Base-by-base conservation (phyloP, 257 asterid genomes). In the Henckelia pumila region DNA sequence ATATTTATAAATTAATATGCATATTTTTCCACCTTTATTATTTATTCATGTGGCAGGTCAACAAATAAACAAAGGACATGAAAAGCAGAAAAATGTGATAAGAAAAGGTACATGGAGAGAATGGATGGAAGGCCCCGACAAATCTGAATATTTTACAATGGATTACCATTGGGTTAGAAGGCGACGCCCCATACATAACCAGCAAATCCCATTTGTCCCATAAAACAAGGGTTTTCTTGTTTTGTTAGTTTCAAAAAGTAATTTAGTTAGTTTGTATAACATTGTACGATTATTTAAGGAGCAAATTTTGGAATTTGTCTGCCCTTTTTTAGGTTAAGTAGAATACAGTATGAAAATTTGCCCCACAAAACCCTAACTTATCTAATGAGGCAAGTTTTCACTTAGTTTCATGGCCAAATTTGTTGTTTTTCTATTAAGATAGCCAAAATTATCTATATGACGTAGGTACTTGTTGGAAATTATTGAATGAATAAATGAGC, bases 101-200 rank as follows among this genome's bases (percentile, higher is more conserved):
- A 76, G 70, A 71, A 80, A 69, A 70, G 91, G 87, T 73, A 80
- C 86, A 68, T 71, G 75, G 75, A 76, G 79, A 77, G 94, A 84
- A 67, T 77, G 80, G 83, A 65, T 67, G 2, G 50, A 40, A 70
- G 74, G 71, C 21, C 75, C 75, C 32, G 74, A 68, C 72, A 79
- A 59, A 53, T 74, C 86, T 21, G 83, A 91, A 50, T 84, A 80
- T 29, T 82, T 73, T 13, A 82, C 86, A 2, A 88, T 91, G 96
- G 97, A 91, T 77, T 91, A 91, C 77, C 7, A n/a, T 44, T 73
- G 79, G 73, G 88, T 86, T 47, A 88, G 82, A 82, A 77, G 79
- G 64, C 81, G 97, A 59, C 83, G 84, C 33, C 97, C 96, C 1
- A 81, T 88, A 72, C 95, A 91, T 65, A 91, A 91, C 93, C 77